These are phyloP conservation scores for Tetrahymena elliotti DNA, from an alignment of 73 alveolate genomes.

Conservation along the genomic window DNA sequence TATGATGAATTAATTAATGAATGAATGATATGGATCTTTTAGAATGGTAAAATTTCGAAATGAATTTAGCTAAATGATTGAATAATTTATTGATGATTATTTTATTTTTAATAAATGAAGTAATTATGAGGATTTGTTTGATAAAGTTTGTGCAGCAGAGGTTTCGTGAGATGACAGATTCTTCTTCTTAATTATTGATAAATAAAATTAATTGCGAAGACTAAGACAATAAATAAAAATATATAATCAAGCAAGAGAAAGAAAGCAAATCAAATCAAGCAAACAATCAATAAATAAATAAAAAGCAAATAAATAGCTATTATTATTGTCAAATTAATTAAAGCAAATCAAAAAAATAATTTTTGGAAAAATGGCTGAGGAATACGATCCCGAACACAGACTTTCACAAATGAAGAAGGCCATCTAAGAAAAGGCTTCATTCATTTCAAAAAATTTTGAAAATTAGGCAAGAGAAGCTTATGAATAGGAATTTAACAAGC, in stretches of 20 bases:
- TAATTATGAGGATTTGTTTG: background rate
- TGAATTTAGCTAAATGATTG: background rate
- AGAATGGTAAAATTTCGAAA: background rate
- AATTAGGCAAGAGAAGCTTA: background rate
- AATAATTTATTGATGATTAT: background rate
- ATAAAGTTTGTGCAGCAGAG: background rate
- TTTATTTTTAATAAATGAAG: background rate
- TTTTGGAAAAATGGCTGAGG: background rate
- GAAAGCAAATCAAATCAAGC: background rate
- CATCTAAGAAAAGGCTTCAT: background rate
- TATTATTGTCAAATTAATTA: background rate
- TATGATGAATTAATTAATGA: background rate
- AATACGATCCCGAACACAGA: background rate
- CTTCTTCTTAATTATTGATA: background rate
- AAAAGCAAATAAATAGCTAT: background rate
- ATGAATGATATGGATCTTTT: background rate
- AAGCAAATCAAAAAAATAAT: background rate
- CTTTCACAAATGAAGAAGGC: background rate
- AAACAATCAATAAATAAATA: background rate
- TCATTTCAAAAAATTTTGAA: background rate
- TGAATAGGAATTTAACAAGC: background rate
- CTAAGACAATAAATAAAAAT: background rate
- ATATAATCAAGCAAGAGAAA: background rate
- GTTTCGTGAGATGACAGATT: background rate
- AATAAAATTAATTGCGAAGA: background rate